These are phyloP conservation scores for Scleromitrula shiraiana DNA, from an alignment of 2,329 filamentous ascomycete species.

Conservation along the genomic window DNA sequence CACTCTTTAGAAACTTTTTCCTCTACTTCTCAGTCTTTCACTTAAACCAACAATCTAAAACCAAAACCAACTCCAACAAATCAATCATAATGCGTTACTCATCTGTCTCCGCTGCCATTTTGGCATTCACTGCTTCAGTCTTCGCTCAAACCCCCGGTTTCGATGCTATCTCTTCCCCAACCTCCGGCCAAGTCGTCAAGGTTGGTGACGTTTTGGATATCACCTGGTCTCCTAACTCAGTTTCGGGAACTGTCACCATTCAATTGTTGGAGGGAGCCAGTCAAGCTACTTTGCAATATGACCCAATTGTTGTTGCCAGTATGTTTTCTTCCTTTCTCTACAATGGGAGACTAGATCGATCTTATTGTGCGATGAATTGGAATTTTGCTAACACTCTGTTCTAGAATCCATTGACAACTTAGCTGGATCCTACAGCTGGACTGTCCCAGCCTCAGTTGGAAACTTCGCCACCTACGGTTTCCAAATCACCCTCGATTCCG, in stretches of 20 bases:
- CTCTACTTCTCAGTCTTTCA: not conserved
- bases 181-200: slow-evolving; percentile 35
- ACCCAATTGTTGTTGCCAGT: slow-evolving; percentile 40
- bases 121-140: slow-evolving; percentile 23
- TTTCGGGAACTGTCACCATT: slow-evolving; percentile 42
- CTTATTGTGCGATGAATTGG: no score
- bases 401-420: slow-evolving; percentile 41
- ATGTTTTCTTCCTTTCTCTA: slow-evolving; percentile 29
- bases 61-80: not conserved
- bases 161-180: slow-evolving; percentile 44
- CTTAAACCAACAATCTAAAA: not conserved
- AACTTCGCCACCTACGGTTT: slow-evolving; percentile 47
- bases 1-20: slow-evolving; percentile 20
- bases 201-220: slow-evolving; percentile 44
- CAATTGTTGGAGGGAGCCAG: slow-evolving; percentile 45
- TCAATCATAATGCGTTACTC: slow-evolving; percentile 26
- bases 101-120: slow-evolving; percentile 21
- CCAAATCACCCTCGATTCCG: slow-evolving; percentile 40
- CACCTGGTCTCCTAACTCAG: slow-evolving; percentile 38
- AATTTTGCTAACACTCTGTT: slow-evolving; percentile 12
- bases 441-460: slow-evolving; percentile 39
- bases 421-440: slow-evolving; percentile 42
- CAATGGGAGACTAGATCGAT: not conserved
- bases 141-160: slow-evolving; percentile 50
- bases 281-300: slow-evolving; percentile 36